A percentile compares a stretch with the other conserved stretches of the same genome.
Conservation (phyloP, 2,329 filamentous ascomycete species). For the Pseudogymnoascus sp. region DNA sequence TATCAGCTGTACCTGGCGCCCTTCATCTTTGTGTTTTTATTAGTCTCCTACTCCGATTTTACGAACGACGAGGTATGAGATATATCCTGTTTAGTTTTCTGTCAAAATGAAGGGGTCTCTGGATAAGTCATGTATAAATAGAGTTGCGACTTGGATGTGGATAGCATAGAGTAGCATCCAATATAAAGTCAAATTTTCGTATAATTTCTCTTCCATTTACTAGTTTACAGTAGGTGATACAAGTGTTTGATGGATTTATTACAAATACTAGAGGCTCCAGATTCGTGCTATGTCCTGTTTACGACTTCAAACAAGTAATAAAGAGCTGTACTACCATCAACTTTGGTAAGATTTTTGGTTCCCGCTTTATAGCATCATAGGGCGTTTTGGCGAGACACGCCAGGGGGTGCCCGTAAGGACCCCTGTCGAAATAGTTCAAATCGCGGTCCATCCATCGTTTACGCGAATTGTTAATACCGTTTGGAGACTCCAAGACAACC, state of each 20-base stretch:
- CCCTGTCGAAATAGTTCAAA: constrained; percentile 11
- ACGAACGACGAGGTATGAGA: constrained; percentile 6
- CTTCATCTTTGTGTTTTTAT: constrained; percentile 14
- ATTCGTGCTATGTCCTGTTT: not conserved
- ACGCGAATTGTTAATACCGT: constrained; percentile 10
- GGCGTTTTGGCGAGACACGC: not conserved
- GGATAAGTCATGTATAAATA: constrained; percentile 8
- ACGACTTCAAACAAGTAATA: not conserved
- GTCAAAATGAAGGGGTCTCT: constrained; percentile 5
- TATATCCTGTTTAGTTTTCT: constrained; percentile 9
- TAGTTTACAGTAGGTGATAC: not conserved
- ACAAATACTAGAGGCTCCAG: not conserved
- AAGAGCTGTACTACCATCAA: not conserved
- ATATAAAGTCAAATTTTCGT: not conserved
- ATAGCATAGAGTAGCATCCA: constrained; percentile 1
- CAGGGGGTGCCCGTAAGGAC: constrained; percentile 3
- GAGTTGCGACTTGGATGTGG: constrained; percentile 6
- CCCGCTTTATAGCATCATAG: constrained; percentile 8
- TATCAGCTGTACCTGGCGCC: constrained; percentile 19
- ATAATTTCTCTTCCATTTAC: not conserved
- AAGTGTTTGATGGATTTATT: not conserved
- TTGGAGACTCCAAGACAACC: not conserved
- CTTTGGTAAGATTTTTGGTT: constrained; percentile 4
- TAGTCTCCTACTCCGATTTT: constrained; percentile 15
- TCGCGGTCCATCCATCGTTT: constrained; percentile 9